These are phyloP conservation scores for Apiospora sp. DNA, from an alignment of 2,329 filamentous ascomycete genomes.

Conservation along the genomic window DNA sequence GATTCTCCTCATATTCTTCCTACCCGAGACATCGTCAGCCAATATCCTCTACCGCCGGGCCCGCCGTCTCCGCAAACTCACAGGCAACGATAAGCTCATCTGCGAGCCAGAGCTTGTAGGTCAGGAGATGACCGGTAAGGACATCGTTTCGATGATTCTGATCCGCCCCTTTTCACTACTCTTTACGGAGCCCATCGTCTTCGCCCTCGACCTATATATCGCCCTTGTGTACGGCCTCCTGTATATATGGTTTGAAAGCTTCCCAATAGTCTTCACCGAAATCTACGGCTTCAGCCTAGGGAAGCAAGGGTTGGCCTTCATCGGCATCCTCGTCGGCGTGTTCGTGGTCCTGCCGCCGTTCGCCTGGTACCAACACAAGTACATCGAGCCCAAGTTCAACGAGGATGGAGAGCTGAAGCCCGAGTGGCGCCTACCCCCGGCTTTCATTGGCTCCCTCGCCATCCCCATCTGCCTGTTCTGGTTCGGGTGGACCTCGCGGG, in stretches of 20 bases:
- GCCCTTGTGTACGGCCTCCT: slow-evolving; percentile 58
- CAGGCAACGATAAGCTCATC: slow-evolving; percentile 48
- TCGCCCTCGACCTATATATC: slow-evolving; percentile 58
- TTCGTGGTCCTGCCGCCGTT: slow-evolving; percentile 61
- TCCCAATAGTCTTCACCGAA: slow-evolving; percentile 59
- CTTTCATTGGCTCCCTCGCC: slow-evolving; percentile 63
- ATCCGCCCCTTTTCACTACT: slow-evolving; percentile 35
- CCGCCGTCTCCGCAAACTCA: slow-evolving; percentile 52
- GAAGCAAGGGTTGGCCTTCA: slow-evolving; percentile 55
- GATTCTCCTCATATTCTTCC: slow-evolving; percentile 55
- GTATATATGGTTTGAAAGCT: slow-evolving; percentile 62
- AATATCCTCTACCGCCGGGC: slow-evolving; percentile 64
- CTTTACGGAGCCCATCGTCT: slow-evolving; percentile 61
- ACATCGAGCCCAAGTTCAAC: slow-evolving; percentile 67
- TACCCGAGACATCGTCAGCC: slow-evolving; percentile 61
- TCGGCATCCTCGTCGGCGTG: slow-evolving; percentile 55
- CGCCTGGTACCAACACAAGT: slow-evolving; percentile 70
- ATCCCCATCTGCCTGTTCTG: slow-evolving; percentile 63
- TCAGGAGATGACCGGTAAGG: slow-evolving; percentile 52
- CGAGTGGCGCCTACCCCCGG: slow-evolving; percentile 70
- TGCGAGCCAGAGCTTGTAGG: slow-evolving; percentile 62
- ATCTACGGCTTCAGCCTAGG: slow-evolving; percentile 60
- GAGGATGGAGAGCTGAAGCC: slow-evolving; percentile 66
- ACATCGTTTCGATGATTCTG: slow-evolving; percentile 56
- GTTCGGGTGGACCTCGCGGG: slow-evolving; percentile 65